Base-by-base conservation (phyloP, 2,329 filamentous ascomycete genomes). In the Calonectria naviculata region DNA sequence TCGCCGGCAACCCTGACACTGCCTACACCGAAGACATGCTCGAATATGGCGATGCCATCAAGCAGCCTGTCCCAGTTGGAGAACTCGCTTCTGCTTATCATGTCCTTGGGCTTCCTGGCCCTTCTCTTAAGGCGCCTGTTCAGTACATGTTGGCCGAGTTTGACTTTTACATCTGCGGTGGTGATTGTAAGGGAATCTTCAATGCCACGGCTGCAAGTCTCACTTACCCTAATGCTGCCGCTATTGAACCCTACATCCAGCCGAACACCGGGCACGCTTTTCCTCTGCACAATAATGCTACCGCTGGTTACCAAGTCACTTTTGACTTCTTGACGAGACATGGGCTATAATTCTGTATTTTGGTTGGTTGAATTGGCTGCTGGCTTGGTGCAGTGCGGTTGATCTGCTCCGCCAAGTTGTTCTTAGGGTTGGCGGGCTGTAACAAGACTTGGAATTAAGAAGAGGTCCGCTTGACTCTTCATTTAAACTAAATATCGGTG, bases 261-360 rank as follows among this genome's bases (percentile, higher is more conserved):
- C 82, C 82, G 7, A 78, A 81, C 62, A 82, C 81, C 5, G 82
- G 82, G 2, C 82, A 84, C 73, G 81, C 75, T 8, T 73, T 84
- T 29, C 76, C 80, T 5, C 72, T 84, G 29, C 78, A 82, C 56
- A 78, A 78, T n/a, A 84, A 84, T 73, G 81, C 81, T n/a, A 79
- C 78, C 6, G 78, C 77, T 17, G 81, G 80, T 5, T 79, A 75
- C 66, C 54, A 79, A 54, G 70, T 77, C 44, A 77, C 73, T 17
- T 79, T 78, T 24, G 26, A 49, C 38, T 74, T 76, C 46, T 79
- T 65, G 36, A 38, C 19, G 2, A 38, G 29, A 21, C 36, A 61
- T 42, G 58, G 38, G 4, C 26, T 61, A 8, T 61, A 31, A 13
- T 46, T 24, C 5, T 5, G 41, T 24, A 46, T 21, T 46, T 46